Evolutionary conservation across 495 filamentous ascomycete genomes (phyloP).

Genomic region (Aspergillus sparsus): DNA sequence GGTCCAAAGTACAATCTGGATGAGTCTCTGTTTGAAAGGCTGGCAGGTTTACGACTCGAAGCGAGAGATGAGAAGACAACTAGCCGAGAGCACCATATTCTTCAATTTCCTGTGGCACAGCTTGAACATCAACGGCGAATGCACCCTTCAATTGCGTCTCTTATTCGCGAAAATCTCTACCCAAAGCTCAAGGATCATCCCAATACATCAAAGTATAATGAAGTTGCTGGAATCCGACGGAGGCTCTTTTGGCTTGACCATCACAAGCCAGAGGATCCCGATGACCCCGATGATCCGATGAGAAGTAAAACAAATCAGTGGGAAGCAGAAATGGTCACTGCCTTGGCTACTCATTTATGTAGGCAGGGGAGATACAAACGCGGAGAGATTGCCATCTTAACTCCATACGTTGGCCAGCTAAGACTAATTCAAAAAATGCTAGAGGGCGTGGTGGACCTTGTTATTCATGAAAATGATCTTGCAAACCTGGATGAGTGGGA

Average conservation of each 20-base stretch:
- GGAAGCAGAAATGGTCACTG: slow-evolving; percentile 64
- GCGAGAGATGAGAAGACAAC: too few species aligned
- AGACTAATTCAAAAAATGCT: slow-evolving; percentile 40
- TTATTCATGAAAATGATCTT: slow-evolving; percentile 58
- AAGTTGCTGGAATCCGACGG: slow-evolving; percentile 61
- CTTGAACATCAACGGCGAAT: slow-evolving; percentile 69
- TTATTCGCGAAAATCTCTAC: slow-evolving; percentile 61
- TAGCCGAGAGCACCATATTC: slow-evolving; percentile 48
- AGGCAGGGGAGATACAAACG: slow-evolving; percentile 60
- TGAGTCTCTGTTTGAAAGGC: slow-evolving; percentile 13
- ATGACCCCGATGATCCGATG: slow-evolving; percentile 25
- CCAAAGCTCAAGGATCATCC: slow-evolving; percentile 59
- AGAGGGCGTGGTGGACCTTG: slow-evolving; percentile 29
- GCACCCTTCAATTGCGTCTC: slow-evolving; percentile 65
- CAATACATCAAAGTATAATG: slow-evolving; percentile 49
- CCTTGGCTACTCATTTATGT: slow-evolving; percentile 65
- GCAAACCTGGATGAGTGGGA: slow-evolving; percentile 45
- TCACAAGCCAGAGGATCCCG: slow-evolving; percentile 50
- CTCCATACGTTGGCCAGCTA: slow-evolving; percentile 70
- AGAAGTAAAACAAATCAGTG: slow-evolving; percentile 64
- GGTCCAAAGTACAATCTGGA: slow-evolving; percentile 6
- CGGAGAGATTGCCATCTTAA: slow-evolving; percentile 71
- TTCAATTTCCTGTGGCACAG: slow-evolving; percentile 56
- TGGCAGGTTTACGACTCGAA: not conserved
- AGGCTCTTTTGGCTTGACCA: slow-evolving; percentile 77